Evolutionary conservation across 768 basidiomycete species (phyloP).

Genomic region (Boletus coccyginus): DNA sequence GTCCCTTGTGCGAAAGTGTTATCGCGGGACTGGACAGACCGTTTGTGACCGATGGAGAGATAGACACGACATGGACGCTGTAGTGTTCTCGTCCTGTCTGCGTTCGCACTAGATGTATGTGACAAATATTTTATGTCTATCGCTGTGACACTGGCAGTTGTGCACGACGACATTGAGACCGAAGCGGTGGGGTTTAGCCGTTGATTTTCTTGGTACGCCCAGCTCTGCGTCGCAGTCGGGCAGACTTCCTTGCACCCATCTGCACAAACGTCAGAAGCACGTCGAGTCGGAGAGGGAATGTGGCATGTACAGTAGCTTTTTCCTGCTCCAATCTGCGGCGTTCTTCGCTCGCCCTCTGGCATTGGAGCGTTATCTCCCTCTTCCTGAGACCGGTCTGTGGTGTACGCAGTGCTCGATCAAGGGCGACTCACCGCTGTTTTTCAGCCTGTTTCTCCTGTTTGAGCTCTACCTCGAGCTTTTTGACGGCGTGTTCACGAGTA

Average conservation of each 20-base stretch:
- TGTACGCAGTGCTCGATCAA: background rate
- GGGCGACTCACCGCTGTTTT: slow-evolving; percentile 46
- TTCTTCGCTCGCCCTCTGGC: slow-evolving; percentile 73
- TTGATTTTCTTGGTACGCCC: slow-evolving; percentile 81
- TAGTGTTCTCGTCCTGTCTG: slow-evolving; percentile 26
- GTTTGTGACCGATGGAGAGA: slow-evolving; percentile 78
- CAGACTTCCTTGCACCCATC: slow-evolving; percentile 82
- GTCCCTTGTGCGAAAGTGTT: slow-evolving; percentile 92
- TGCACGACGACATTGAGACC: background rate
- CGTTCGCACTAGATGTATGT: background rate
- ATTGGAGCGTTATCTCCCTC: slow-evolving; percentile 63
- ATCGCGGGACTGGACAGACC: slow-evolving; percentile 83
- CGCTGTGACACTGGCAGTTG: background rate
- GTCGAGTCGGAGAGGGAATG: background rate
- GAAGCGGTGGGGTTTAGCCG: slow-evolving; percentile 41
- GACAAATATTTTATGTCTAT: slow-evolving; percentile 10
- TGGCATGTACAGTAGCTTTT: slow-evolving; percentile 23
- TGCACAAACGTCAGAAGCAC: slow-evolving; percentile 26
- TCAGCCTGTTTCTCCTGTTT: slow-evolving; percentile 77
- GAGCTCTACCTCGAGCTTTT: slow-evolving; percentile 69
- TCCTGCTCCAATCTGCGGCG: slow-evolving; percentile 51
- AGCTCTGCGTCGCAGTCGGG: slow-evolving; percentile 65
- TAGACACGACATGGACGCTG: slow-evolving; percentile 74
- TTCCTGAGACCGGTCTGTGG: slow-evolving; percentile 41
- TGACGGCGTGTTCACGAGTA: slow-evolving; percentile 63